phyloP scores from a whole-genome alignment of 176 grass and related monocot species.

The Oryza rufipogon region DNA sequence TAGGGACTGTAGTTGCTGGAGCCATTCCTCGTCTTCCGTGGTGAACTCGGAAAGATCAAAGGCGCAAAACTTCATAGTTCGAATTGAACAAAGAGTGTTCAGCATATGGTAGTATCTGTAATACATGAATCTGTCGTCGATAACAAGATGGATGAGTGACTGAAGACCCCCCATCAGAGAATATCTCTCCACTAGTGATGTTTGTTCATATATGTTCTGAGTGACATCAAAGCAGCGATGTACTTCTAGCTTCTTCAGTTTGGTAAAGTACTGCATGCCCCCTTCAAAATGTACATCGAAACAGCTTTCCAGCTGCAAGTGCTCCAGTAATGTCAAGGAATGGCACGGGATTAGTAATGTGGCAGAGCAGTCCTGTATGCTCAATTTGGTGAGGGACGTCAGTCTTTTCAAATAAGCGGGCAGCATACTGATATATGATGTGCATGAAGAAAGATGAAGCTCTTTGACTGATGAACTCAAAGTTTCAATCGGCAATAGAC shows the following conservation, averaged over 20 bases:
- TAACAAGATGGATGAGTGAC: constrained; percentile 5
- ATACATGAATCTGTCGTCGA: not conserved
- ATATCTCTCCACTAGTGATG: not conserved
- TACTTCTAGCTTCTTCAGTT: constrained; percentile 20
- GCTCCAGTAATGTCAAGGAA: not conserved
- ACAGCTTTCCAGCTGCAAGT: not conserved
- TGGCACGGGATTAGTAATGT: not conserved
- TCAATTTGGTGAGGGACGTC: not conserved
- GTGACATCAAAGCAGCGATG: not conserved
- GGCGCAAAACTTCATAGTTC: no score
- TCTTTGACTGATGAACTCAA: constrained; percentile 29
- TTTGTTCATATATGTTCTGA: constrained; percentile 15
- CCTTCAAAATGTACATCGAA: constrained; percentile 9
- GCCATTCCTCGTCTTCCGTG: constrained; percentile 21
- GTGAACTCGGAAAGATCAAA: not conserved
- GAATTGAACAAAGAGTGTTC: constrained; percentile 22
- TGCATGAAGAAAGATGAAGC: not conserved
- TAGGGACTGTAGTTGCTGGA: constrained; percentile 23
- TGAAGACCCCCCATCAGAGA: not conserved
- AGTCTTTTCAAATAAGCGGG: not conserved
- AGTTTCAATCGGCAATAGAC: not conserved
- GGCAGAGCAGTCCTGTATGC: not conserved
- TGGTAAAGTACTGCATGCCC: not conserved
- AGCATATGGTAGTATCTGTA: not conserved
- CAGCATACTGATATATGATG: not conserved